Conservation (phyloP, 495 filamentous ascomycete genomes). For the Symbiotaphrina buchneri region DNA sequence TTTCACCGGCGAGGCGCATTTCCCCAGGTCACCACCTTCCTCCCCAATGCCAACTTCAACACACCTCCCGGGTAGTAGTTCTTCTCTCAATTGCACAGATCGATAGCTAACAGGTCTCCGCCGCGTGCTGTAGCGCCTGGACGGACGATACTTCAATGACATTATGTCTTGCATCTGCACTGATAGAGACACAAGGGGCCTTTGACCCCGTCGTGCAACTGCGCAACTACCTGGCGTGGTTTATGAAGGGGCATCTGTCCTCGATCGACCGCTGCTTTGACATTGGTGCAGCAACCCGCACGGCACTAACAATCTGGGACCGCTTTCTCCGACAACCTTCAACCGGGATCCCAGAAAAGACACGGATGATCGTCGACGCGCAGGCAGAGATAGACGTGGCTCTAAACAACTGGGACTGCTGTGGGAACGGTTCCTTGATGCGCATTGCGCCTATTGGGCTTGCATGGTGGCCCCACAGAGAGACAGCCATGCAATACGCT, state of each 20-base stretch:
- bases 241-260: slow-evolving; percentile 15
- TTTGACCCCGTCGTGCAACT: slow-evolving; percentile 14
- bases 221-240: slow-evolving; percentile 17
- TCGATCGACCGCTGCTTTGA: slow-evolving; percentile 17
- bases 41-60: slow-evolving; percentile 9
- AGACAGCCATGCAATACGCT: slow-evolving; percentile 11
- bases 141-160: slow-evolving; percentile 26
- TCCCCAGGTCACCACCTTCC: slow-evolving; percentile 12
- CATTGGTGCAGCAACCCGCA: slow-evolving; percentile 15
- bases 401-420: slow-evolving; percentile 5
- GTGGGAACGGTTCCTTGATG: slow-evolving; percentile 26
- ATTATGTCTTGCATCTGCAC: slow-evolving; percentile 19
- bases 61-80: slow-evolving; percentile 11
- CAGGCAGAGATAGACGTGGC: slow-evolving; percentile 4
- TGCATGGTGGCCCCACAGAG: slow-evolving; percentile 8
- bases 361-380: slow-evolving; percentile 4
- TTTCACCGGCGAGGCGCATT: slow-evolving; percentile 18
- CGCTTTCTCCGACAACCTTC: background rate
- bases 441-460: slow-evolving; percentile 18
- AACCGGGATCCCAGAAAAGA: slow-evolving; percentile 1
- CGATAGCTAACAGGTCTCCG: background rate
- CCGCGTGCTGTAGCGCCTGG: slow-evolving; percentile 9
- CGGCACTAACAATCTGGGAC: slow-evolving; percentile 16
- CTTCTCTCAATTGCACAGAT: too few species aligned
- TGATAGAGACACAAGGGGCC: slow-evolving; percentile 12